Evolutionary conservation across 2,329 filamentous ascomycete genomes (phyloP).

Genomic region (Xylaria sp.): DNA sequence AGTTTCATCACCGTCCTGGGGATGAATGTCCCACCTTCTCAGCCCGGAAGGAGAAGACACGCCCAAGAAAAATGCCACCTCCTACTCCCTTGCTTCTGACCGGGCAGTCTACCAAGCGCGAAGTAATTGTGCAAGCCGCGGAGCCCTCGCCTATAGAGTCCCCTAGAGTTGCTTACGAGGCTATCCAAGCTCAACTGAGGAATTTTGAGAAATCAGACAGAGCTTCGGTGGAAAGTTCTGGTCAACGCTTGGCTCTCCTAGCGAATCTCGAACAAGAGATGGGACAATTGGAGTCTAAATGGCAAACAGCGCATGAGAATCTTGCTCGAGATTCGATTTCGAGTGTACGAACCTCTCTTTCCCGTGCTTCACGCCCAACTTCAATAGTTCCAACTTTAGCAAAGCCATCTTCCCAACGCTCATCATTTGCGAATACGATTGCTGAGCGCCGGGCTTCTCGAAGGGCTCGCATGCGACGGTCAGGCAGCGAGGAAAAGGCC

Average conservation of each 20-base stretch:
- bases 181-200: slow-evolving; percentile 64
- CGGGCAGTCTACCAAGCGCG: slow-evolving; percentile 54
- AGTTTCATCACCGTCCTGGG: slow-evolving; percentile 68
- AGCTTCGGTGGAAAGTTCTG: slow-evolving; percentile 53
- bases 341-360: slow-evolving; percentile 54
- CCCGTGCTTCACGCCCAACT: slow-evolving; percentile 50
- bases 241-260: slow-evolving; percentile 61
- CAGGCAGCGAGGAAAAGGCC: slow-evolving; percentile 43
- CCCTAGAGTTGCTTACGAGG: slow-evolving; percentile 59
- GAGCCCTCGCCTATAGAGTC: slow-evolving; percentile 66
- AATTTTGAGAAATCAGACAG: slow-evolving; percentile 58
- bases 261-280: slow-evolving; percentile 72
- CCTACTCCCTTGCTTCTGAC: slow-evolving; percentile 66
- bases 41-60: slow-evolving; percentile 57
- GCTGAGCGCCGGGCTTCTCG: slow-evolving; percentile 55
- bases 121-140: slow-evolving; percentile 58
- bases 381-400: slow-evolving; percentile 42
- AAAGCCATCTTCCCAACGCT: slow-evolving; percentile 46
- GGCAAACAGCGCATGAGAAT: slow-evolving; percentile 67
- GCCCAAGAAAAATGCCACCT: slow-evolving; percentile 64
- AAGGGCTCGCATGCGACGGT: slow-evolving; percentile 52
- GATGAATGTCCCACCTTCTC: slow-evolving; percentile 70
- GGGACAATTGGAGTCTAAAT: slow-evolving; percentile 68
- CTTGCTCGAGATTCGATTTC: slow-evolving; percentile 64
- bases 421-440: slow-evolving; percentile 44